Evolutionary conservation across 352 stramenopile species (phyloP), one percentile per base, ranked within the genome.

Genomic region (Phytophthora cryptogea): DNA sequence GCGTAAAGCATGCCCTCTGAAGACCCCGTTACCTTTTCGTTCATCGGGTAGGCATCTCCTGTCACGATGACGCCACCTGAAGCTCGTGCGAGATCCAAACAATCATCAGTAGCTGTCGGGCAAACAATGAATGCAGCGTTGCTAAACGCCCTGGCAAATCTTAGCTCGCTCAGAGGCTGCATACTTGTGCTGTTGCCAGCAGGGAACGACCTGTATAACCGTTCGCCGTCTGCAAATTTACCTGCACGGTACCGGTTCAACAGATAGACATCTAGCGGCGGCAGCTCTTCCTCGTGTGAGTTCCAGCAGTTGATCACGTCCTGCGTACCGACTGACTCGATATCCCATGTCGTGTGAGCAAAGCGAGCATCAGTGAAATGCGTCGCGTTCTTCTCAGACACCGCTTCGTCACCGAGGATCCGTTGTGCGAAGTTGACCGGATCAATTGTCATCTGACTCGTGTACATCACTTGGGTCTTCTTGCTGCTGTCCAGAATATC

Each of bases 101-200:
- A 84, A 59, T 89, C 76, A 36, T 77, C 76, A 36, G 65, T 78
- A 8, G 76, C 77, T 67, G 76, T 89, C 10, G 81, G 63, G 13
- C 74, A 88, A 20, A 88, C 37, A 31, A 90, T 76, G 35, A 80
- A 82, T 4, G 72, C 33, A 8, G 69, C 32, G 27, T 77, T 63
- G 1, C 60, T 58, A 26, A 90, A 41, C 4, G 66, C 30, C 11
- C 61, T 68, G 1, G 68, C 69, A 39, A 83, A 90, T 28, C 58
- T 42, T 8, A 54, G 16, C 4, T 55, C 47, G 30, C 62, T 33
- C 13, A 80, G 44, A 5, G 32, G 47, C 23, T 54, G 55, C 14
- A 63, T 42, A 14, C 76, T 51, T 2, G 56, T 17, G 27, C 59
- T 49, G 36, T 65, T 58, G 13, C 28, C 30, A 13, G 17, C 45